phyloP scores from a whole-genome alignment of 768 basidiomycete genomes.

The Pisolithus sp. region DNA sequence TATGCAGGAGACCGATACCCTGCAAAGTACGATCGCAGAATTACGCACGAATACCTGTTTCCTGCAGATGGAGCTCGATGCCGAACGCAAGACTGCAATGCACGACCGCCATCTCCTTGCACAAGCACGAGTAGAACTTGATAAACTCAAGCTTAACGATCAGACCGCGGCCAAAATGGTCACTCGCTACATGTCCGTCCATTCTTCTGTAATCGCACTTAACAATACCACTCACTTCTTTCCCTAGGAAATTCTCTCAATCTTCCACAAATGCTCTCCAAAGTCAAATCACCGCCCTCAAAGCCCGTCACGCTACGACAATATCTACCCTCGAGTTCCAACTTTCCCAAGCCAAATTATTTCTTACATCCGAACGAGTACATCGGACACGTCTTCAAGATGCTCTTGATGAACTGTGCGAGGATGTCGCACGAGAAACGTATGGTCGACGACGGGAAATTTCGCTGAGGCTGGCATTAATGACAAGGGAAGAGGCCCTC shows the following conservation, averaged over 20 bases:
- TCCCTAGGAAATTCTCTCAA: constrained; percentile 75
- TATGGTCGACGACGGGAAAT: constrained; percentile 72
- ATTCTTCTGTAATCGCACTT: not conserved
- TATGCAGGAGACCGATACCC: constrained; percentile 38
- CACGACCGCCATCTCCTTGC: constrained; percentile 42
- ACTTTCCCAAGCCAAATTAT: constrained; percentile 37
- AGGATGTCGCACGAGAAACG: constrained; percentile 63
- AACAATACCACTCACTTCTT: constrained; percentile 1
- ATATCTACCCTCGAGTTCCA: constrained; percentile 49
- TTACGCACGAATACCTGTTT: constrained; percentile 40
- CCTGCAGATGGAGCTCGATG: constrained; percentile 37
- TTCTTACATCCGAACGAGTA: constrained; percentile 38
- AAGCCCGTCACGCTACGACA: constrained; percentile 57
- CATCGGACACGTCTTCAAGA: constrained; percentile 46
- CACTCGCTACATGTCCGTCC: constrained; percentile 71
- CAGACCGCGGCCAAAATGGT: constrained; percentile 79
- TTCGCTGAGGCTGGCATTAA: constrained; percentile 51
- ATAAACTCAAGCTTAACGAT: constrained; percentile 56
- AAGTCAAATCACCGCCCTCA: constrained; percentile 49
- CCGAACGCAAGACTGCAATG: constrained; percentile 38
- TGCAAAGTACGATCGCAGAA: constrained; percentile 37
- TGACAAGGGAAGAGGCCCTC: constrained; percentile 58
- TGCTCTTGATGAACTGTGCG: constrained; percentile 63
- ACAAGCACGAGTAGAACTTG: constrained; percentile 42
- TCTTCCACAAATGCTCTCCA: constrained; percentile 63